Evolutionary conservation across 1,139 yeast genomes (phyloP), one percentile per base, ranked within the genome.

Genomic region (Saccharomyces uvarum): DNA sequence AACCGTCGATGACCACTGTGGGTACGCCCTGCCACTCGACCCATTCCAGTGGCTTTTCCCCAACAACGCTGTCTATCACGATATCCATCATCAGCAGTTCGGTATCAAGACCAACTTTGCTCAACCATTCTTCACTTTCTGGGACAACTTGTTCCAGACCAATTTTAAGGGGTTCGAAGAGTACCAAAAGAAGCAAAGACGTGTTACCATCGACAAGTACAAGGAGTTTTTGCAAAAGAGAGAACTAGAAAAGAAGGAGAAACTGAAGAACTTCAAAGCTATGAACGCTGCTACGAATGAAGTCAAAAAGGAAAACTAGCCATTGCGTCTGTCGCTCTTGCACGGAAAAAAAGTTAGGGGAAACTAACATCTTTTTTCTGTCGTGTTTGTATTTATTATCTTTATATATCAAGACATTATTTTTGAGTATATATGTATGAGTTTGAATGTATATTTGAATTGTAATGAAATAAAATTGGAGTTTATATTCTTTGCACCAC

Each of bases 1-100:
- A 73, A 93, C 99, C 1, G 97, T 93, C 52, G 99, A 93, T 70
- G 99, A 93, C 71, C 99, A 93, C 72, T 93, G 98, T 72, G 99
- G 99, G 19, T 93, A 91, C 72, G 83, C 90, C 50, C 75, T 93
- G 56, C 99, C 98, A 16, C 87, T 75, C 70, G 99, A 93, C 70
- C 83, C 91, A 33, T 87, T 93, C 76, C 99, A 93, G 74, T 69
- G 82, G 47, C 56, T 91, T 14, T 93, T 93, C 78, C 98, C 98
- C 58, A 93, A 93, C 74, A 91, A 93, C 67, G 88, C 98, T 11
- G 86, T 90, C 44, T 93, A 90, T 71, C 99, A 93, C 69, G 99
- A 93, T 72, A 90, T 93, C 63, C 99, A 93, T 70, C 99, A 93
- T 73, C 99, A 93, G 75, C 82, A 82, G 63, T 93, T 95, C 80